Evolutionary conservation across 73 alveolate species (phyloP).

Genomic region (Urostyla sp.): DNA sequence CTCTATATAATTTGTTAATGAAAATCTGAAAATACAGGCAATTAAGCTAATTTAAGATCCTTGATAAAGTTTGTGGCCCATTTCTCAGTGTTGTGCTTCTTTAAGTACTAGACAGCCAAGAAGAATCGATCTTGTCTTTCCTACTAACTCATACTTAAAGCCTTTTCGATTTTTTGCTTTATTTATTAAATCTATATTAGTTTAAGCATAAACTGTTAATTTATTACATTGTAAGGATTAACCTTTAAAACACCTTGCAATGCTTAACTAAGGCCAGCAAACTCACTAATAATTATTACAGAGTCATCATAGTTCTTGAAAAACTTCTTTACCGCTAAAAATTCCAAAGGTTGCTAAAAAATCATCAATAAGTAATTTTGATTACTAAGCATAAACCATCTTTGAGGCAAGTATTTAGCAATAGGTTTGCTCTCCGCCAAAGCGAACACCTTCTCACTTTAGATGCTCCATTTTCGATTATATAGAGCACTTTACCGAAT

Average conservation of each 20-base stretch:
- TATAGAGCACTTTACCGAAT: conserved; percentile 45
- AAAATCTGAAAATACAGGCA: conserved; percentile 37
- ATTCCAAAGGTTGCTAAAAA: conserved; percentile 70
- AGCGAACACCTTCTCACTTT: conserved; percentile 66
- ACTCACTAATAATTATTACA: conserved; percentile 73
- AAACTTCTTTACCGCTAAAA: conserved; percentile 58
- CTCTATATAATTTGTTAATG: not conserved
- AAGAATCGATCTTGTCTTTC: conserved; percentile 49
- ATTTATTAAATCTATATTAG: not conserved
- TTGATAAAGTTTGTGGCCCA: conserved; percentile 78
- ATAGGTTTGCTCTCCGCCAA: conserved; percentile 74
- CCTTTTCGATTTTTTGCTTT: conserved; percentile 69
- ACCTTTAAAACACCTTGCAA: conserved; percentile 64
- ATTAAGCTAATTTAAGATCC: conserved; percentile 69
- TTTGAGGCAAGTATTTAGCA: conserved; percentile 69
- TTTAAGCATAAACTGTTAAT: not conserved
- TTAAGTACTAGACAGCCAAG: conserved; percentile 29
- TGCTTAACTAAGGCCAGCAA: conserved; percentile 79
- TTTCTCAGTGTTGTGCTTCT: conserved; percentile 53
- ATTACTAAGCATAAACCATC: conserved; percentile 78
- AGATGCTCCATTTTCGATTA: conserved; percentile 49
- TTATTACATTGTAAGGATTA: conserved; percentile 73
- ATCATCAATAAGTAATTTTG: not conserved
- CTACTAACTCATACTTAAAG: conserved; percentile 28
- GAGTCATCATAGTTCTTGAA: conserved; percentile 38